Base-by-base conservation (phyloP, 1,139 yeast species). In the Oligophagozyma castellii region DNA sequence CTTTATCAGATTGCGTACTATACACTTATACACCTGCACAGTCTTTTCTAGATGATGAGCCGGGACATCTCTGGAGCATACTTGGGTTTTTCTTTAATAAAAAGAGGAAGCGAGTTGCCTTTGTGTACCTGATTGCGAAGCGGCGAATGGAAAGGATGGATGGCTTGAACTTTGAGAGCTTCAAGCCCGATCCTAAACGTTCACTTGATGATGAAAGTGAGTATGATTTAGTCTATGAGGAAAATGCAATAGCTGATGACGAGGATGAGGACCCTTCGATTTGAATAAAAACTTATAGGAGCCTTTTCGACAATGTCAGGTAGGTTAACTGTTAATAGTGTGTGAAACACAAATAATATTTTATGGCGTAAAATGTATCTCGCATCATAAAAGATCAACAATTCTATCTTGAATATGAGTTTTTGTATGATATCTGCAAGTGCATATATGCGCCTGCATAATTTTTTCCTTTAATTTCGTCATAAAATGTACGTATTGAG, bases 21-120 rank as follows among this genome's bases (percentile, higher is more conserved):
- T 84, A 77, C 50, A 78, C 75, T 29, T 47, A 79, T 46, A 75
- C 71, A 35, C 93, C 94, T 2, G 70, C 81, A 8, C 84, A 79
- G 41, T 75, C 81, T 30, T 75, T 81, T 24, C 61, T 83, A 21
- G 76, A 79, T 39, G 80, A 73, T 33, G 56, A 53, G 30, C 56
- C 56, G 26, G 60, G 73, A 62, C 53, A 53, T 61, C 38, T 70
- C 51, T 89, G 98, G 98, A 77, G 89, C 23, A 65, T 76, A 49
- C 81, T 81, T 65, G 89, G 93, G 78, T 89, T 89, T 53, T 73
- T 89, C 30, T 84, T 80, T 56, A 89, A 83, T 57, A 84, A 81
- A 55, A 79, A 81, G 47, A 72, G 79, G 55, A 89, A 86, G 58
- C 67, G 96, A 38, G 96, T 89, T 3, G 83, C 93, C 1, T 89